phyloP scores from a whole-genome alignment of 1,284 basidiomycete genomes.

The Pseudozyma thailandica region DNA sequence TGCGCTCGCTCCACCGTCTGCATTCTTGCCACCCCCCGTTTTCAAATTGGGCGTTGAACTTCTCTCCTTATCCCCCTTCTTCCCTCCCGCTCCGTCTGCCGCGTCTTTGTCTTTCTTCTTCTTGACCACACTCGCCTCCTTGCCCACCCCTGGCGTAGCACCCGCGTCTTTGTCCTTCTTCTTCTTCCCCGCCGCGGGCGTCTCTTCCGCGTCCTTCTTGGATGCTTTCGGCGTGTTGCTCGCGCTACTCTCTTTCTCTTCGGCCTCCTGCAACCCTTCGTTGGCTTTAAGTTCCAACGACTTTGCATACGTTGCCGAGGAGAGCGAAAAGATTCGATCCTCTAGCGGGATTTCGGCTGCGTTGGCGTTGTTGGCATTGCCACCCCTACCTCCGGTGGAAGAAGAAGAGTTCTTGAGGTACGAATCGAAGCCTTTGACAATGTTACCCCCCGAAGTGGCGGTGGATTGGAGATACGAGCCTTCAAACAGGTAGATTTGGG shows the following conservation, averaged over 20 bases:
- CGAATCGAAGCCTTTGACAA: conserved; percentile 66
- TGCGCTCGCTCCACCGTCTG: conserved; percentile 7
- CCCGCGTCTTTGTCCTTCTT: conserved; percentile 26
- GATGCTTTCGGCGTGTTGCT: conserved; percentile 15
- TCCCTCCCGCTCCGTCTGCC: background rate
- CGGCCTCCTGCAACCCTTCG: conserved; percentile 32
- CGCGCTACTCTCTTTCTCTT: conserved; percentile 16
- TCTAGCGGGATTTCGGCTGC: conserved; percentile 48
- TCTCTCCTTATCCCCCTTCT: conserved; percentile 27
- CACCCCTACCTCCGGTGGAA: conserved; percentile 2
- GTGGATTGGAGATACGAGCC: conserved; percentile 65
- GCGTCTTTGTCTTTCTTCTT: conserved; percentile 28
- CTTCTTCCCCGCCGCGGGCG: conserved; percentile 1
- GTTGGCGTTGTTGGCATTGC: conserved; percentile 4
- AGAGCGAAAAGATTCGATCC: conserved; percentile 61
- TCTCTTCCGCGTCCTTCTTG: background rate
- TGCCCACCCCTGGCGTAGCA: background rate
- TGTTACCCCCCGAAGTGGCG: conserved; percentile 64
- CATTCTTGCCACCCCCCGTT: conserved; percentile 11
- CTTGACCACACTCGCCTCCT: conserved; percentile 3
- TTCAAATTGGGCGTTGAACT: conserved; percentile 23
- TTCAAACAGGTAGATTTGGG: conserved; percentile 66
- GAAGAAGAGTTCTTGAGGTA: conserved; percentile 57
- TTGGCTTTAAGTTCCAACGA: conserved; percentile 61
- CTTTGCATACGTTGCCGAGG: conserved; percentile 59